phyloP scores from a whole-genome alignment of 1,139 yeast species.

The Pneumocystis oryctolagi region DNA sequence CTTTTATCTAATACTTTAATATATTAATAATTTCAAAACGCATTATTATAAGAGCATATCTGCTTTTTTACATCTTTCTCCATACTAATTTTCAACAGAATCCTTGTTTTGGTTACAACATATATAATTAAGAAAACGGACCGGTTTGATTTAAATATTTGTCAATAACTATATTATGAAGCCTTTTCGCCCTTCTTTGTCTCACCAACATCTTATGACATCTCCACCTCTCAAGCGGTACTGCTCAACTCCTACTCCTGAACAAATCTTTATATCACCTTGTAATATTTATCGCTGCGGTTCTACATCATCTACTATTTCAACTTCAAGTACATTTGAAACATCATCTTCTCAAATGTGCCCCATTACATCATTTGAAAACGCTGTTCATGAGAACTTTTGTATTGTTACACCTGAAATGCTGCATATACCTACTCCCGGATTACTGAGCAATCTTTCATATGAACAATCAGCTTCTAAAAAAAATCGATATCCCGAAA shows the following conservation, averaged over 20 bases:
- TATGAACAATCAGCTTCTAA: neutral
- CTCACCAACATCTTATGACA: neutral
- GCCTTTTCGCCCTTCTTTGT: neutral
- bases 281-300: neutral
- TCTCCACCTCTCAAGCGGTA: neutral
- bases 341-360: neutral
- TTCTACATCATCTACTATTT: neutral
- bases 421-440: neutral
- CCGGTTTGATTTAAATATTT: neutral
- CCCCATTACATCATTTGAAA: neutral
- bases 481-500: neutral
- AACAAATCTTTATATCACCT: neutral
- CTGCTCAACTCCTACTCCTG: neutral
- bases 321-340: neutral
- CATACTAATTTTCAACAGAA: neutral
- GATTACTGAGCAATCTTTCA: neutral
- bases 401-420: neutral
- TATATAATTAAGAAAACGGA: neutral
- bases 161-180: neutral
- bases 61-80: neutral
- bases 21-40: neutral
- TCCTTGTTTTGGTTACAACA: neutral
- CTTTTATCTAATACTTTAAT: neutral
- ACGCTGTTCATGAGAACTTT: neutral
- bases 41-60: neutral